Base-by-base conservation (phyloP, 2,329 filamentous ascomycete species). In the Ascochyta pisi region DNA sequence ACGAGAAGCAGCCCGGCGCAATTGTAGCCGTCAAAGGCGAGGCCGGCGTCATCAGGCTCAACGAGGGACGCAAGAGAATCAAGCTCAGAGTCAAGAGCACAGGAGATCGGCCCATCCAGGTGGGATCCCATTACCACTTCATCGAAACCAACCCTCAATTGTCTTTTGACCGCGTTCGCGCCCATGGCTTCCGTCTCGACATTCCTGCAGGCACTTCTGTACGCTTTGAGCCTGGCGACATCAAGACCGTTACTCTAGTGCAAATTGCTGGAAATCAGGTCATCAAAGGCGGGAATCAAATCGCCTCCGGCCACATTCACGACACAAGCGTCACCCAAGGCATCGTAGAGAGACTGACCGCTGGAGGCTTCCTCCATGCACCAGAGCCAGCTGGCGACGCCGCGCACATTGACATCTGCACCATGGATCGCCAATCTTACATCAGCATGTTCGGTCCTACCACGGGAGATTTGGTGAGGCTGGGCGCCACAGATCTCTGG, bases 101-200 rank as follows among this genome's bases (percentile, higher is more conserved):
- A 67, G 94, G 94, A 6, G 94, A 98, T 76, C 82, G 94, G 29
- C 94, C 94, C 1, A 89, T 97, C 58, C 93, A 97, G 82, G 83
- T 91, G 57, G 94, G 94, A 29, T 96, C 92, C 29, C 94, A 98
- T 77, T 98, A 96, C 75, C 94, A 97, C 77, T 96, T 98, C 74
- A 86, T 96, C 70, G 94, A 98, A 79, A 89, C 88, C n/a, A 98
- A 98, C 76, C 91, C 92, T 0, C 86, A 91, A 74, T 83, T 98
- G 46, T 86, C 90, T 59, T 98, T 98, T 74, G 94, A 98, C 77
- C 90, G 94, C 24, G 79, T 86, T 45, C 86, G 86, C 63, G 86
- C 92, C 1, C 95, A 95, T 69, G 94, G 94, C 6, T 96, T 86
- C 77, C 85, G 92, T 10, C 83, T 98, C 13, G 93, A 98, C 70